These are phyloP conservation scores for Spirogloea muscicola DNA, from an alignment of 139 green algal species.

Conservation along the genomic window DNA sequence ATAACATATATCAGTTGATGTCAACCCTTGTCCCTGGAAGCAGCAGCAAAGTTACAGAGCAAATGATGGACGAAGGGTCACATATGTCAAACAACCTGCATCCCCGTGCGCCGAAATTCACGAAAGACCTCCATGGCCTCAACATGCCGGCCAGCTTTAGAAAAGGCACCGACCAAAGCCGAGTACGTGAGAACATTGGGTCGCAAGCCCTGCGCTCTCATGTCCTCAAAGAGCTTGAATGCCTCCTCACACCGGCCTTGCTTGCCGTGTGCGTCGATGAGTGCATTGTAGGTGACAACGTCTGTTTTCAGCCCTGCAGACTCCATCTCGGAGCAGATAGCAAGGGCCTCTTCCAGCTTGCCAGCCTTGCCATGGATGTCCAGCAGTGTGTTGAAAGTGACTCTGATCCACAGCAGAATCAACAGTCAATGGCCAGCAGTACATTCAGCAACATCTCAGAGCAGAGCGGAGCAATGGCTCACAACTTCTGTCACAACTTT, in stretches of 20 bases:
- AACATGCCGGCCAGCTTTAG: constrained; percentile 7
- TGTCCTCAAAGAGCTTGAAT: constrained; percentile 28
- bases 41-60: too few relatives aligned
- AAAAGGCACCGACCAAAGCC: constrained; percentile 9
- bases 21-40: too few relatives aligned
- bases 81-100: constrained; percentile 36
- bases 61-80: too few relatives aligned
- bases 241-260: constrained; percentile 19
- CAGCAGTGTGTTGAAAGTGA: constrained; percentile 44
- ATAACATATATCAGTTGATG: too few relatives aligned
- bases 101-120: background rate
- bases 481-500: too few relatives aligned
- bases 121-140: constrained; percentile 22
- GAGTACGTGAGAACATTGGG: constrained; percentile 41
- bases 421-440: background rate
- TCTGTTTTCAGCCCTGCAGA: constrained; percentile 4
- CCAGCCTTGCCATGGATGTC: constrained; percentile 42
- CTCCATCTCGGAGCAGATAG: constrained; percentile 21
- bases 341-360: constrained; percentile 19
- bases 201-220: constrained; percentile 4
- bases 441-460: too few relatives aligned
- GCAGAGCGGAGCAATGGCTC: too few relatives aligned
- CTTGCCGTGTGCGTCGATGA: constrained; percentile 17
- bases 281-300: constrained; percentile 36
- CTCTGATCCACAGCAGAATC: too few relatives aligned